These are phyloP conservation scores for Venturia pyrina DNA, from an alignment of 2,329 filamentous ascomycete genomes.

Conservation along the genomic window DNA sequence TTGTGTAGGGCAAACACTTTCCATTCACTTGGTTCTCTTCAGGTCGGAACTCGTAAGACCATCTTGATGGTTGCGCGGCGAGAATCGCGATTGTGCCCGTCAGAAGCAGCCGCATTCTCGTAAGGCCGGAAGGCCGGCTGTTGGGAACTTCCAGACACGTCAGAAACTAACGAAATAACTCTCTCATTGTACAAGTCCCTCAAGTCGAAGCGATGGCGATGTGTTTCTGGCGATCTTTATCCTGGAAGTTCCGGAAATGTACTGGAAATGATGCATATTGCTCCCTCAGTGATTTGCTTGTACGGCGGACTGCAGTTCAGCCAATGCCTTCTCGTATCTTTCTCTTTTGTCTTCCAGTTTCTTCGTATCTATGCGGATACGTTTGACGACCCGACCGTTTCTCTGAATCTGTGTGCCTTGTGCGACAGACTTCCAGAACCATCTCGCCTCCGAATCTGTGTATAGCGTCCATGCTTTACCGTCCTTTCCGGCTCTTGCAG, in stretches of 20 bases:
- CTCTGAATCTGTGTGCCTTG: conserved; percentile 38
- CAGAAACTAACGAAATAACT: neutral
- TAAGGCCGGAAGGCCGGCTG: neutral
- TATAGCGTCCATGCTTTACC: conserved; percentile 84
- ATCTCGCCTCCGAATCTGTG: conserved; percentile 69
- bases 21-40: neutral
- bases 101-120: neutral
- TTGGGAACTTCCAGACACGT: neutral
- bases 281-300: neutral
- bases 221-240: neutral
- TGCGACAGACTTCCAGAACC: conserved; percentile 84
- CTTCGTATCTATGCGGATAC: neutral
- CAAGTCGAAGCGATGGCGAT: neutral
- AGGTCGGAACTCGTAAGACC: neutral
- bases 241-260: neutral
- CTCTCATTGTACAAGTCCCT: neutral
- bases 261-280: neutral
- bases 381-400: neutral
- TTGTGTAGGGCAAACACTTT: neutral
- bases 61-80: neutral
- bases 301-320: neutral
- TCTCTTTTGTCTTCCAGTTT: conserved; percentile 3
- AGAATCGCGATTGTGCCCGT: neutral
- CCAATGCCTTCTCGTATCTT: conserved; percentile 2
- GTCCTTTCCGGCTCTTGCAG: conserved; percentile 65